Conservation (phyloP, 768 basidiomycete species). For the Boletales sp. region DNA sequence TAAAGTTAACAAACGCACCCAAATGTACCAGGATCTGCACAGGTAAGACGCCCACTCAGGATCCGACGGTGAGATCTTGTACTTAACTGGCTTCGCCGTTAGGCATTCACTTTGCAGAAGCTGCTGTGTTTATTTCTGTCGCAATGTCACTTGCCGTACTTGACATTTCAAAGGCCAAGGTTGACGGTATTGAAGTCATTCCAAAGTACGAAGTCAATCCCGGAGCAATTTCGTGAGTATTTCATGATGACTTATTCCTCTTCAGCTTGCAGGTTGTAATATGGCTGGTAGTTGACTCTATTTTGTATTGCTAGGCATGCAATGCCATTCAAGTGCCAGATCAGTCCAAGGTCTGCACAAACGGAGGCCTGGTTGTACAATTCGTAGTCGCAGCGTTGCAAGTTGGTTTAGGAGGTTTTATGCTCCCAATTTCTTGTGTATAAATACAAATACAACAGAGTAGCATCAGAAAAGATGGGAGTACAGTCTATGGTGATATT, state of each 20-base stretch:
- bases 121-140: constrained; percentile 22
- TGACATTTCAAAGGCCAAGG: constrained; percentile 38
- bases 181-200: constrained; percentile 39
- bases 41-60: constrained; percentile 4
- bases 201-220: constrained; percentile 42
- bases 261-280: no score
- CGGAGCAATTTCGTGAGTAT: constrained; percentile 43
- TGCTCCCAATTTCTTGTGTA: no score
- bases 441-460: no score
- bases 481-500: no score
- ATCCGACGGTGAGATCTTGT: neutral
- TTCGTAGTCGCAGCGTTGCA: neutral
- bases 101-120: constrained; percentile 30
- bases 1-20: no score
- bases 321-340: no score
- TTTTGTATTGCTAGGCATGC: no score
- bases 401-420: no score
- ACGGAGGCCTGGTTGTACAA: constrained; percentile 18
- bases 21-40: constrained; percentile 16
- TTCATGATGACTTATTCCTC: no score
- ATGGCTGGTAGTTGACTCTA: no score
- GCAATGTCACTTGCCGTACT: constrained; percentile 45
- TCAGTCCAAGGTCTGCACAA: constrained; percentile 38
- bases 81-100: neutral
- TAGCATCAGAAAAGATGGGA: no score